Evolutionary conservation across 2,329 filamentous ascomycete species (phyloP).

Genomic region (Coleophoma cylindrospora): DNA sequence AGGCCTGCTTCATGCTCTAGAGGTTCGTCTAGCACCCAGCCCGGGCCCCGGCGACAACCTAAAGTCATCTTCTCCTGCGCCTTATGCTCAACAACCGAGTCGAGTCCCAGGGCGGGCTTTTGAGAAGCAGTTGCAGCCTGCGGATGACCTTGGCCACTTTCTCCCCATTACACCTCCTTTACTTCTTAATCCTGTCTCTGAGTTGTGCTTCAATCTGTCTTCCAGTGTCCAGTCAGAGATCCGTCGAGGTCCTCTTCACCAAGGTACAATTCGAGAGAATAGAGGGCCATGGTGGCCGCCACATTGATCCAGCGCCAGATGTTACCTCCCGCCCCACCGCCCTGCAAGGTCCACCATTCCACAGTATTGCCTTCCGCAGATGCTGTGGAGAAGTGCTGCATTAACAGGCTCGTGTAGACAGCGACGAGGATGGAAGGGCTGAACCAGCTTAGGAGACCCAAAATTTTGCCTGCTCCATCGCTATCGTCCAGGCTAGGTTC

Average conservation of each 20-base stretch:
- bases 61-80: too few relatives aligned
- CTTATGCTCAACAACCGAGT: too few relatives aligned
- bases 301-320: constrained; percentile 94
- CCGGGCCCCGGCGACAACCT: too few relatives aligned
- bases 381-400: constrained; percentile 88
- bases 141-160: background rate
- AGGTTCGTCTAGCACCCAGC: too few relatives aligned
- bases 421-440: constrained; percentile 91
- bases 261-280: constrained; percentile 85
- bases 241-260: constrained; percentile 77
- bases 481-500: constrained; percentile 82
- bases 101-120: too few relatives aligned
- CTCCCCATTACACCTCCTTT: background rate
- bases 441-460: constrained; percentile 88
- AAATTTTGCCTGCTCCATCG: constrained; percentile 72
- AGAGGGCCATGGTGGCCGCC: constrained; percentile 80
- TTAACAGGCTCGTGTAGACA: constrained; percentile 89
- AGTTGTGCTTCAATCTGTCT: constrained; percentile 67
- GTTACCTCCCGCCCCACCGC: constrained; percentile 77
- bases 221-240: constrained; percentile 77
- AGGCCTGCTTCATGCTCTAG: too few relatives aligned
- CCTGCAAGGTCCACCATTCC: constrained; percentile 80
- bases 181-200: background rate
- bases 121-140: too few relatives aligned
- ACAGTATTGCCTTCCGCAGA: constrained; percentile 56